Evolutionary conservation across 1,139 yeast genomes (phyloP), one percentile per base, ranked within the genome.

Genomic region (Dujonia santamariae): DNA sequence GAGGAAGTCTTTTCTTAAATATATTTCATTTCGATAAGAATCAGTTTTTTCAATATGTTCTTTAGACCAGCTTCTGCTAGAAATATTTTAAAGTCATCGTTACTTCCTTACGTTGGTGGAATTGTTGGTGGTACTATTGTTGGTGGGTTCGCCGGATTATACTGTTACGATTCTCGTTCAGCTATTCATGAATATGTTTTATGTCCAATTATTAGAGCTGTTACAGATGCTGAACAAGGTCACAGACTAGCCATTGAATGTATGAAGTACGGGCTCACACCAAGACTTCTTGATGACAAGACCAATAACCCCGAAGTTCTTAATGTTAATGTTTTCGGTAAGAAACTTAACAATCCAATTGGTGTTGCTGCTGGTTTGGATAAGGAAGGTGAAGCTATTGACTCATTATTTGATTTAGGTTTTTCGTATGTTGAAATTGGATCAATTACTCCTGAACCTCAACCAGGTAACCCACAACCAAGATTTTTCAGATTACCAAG

Each of bases 341-440:
- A 60, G 21, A 72, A 66, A 34, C 61, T 90, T 51, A 68, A 73
- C 20, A 81, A 81, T 37, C 97, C 97, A 15, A 67, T 90, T 38
- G 97, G 97, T 6, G 72, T 90, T 48, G 97, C 97, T 32, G 97
- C 98, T 22, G 98, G 98, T 9, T 73, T 90, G 44, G 98, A 90
- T 57, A 90, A 90, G 59, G 85, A 90, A 50, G 98, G 88, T 34
- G 95, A 87, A 53, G 96, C 88, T n/a, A 80, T 92, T 47, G 97
- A 90, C 47, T 65, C 90, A 0, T 67, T 90, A 40, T 80, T 82
- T 49, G 73, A 80, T 46, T 55, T 75, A 37, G 98, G 98, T 2
- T 90, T 90, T 50, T 78, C 92, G 4, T 87, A 86, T 54, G 95
- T 87, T 41, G 98, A 90, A 59, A 75, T 92, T 37, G 98, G 98